These are phyloP conservation scores for Mycena metata DNA, from an alignment of 768 basidiomycete genomes.

Conservation along the genomic window DNA sequence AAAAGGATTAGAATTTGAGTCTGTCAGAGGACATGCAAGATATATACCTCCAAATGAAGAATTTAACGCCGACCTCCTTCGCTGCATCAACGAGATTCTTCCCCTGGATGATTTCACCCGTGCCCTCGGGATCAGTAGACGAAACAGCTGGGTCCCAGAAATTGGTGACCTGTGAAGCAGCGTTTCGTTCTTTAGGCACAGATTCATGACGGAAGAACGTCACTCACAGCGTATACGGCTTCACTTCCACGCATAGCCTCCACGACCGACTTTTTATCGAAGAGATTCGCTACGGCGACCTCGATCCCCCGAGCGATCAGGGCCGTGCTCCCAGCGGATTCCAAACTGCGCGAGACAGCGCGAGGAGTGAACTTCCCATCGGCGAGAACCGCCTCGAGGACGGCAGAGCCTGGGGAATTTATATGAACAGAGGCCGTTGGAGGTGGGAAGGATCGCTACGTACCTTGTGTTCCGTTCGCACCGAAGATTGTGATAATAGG, in stretches of 20 bases:
- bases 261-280: conserved; percentile 9
- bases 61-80: conserved; percentile 28
- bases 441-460: neutral
- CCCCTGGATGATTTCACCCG: conserved; percentile 17
- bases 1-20: too few relatives aligned
- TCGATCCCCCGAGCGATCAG: conserved; percentile 10
- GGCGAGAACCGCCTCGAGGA: conserved; percentile 18
- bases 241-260: conserved; percentile 21
- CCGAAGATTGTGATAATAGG: conserved; percentile 13
- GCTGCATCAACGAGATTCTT: conserved; percentile 33
- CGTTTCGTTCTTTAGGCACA: neutral
- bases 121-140: conserved; percentile 1
- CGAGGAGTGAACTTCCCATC: conserved; percentile 30
- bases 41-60: conserved; percentile 24
- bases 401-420: neutral
- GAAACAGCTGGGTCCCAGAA: conserved; percentile 24
- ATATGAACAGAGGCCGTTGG: neutral
- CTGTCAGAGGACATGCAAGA: neutral
- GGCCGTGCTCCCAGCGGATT: conserved; percentile 10
- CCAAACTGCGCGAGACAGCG: conserved; percentile 22
- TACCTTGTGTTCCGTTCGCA: neutral
- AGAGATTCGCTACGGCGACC: conserved; percentile 7
- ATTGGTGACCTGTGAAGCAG: conserved; percentile 9
- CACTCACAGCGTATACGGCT: conserved; percentile 7
- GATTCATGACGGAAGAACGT: neutral